Percentiles rank a stretch among this genome's conserved stretches.
Evolutionary conservation across 2,329 filamentous ascomycete species (phyloP).

Genomic region (Sporothrix curviconia): DNA sequence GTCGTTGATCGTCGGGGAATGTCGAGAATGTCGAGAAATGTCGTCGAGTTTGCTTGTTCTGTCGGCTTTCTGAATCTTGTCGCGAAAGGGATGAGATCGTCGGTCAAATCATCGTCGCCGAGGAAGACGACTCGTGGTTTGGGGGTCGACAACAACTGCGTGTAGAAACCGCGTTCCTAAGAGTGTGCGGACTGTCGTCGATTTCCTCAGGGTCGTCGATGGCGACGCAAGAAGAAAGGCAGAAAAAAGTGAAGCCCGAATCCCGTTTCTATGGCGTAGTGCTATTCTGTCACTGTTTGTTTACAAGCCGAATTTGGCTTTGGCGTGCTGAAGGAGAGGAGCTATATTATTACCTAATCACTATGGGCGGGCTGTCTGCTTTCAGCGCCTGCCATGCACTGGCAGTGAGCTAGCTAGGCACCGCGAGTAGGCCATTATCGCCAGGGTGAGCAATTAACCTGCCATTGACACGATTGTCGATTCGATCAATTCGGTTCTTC

Average conservation of each 20-base stretch:
- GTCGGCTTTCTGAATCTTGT: neutral
- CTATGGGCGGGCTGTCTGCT: neutral
- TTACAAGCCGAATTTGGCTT: neutral
- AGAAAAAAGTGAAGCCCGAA: neutral
- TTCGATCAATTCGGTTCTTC: no score
- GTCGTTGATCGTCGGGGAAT: no score
- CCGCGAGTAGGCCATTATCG: neutral
- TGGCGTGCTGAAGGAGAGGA: no score
- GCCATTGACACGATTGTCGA: no score
- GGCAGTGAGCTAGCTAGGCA: conserved; percentile 3
- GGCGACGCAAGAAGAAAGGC: neutral
- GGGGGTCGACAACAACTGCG: neutral
- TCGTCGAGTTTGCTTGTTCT: neutral
- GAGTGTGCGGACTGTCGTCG: neutral
- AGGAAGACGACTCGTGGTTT: neutral
- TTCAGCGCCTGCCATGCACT: neutral
- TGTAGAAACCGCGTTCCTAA: neutral
- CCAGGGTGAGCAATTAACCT: neutral
- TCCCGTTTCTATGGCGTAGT: neutral
- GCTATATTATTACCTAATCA: conserved; percentile 6
- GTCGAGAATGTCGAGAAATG: no score
- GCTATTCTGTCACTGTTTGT: neutral
- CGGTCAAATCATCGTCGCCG: conserved; percentile 3
- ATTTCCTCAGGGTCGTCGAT: neutral
- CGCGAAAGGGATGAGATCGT: neutral